Evolutionary conservation across 768 basidiomycete genomes (phyloP), one percentile per base, ranked within the genome.

Genomic region (Xerocomellus chrysenteron): DNA sequence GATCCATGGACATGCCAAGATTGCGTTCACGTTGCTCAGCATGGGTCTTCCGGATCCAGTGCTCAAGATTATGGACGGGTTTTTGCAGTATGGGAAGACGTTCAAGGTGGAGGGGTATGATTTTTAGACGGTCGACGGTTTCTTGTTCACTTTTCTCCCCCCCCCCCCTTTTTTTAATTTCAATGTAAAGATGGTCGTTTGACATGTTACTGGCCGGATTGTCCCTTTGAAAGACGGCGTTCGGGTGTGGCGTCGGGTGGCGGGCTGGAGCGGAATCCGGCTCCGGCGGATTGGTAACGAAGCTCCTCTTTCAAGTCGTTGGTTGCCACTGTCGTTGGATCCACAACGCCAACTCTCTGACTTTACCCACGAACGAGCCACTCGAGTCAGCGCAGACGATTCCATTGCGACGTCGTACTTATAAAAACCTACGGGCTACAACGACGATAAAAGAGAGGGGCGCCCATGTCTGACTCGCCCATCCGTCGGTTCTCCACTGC

Each of bases 11-110:
- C 90, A 94, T 63, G 89, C 86, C 58, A 98, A 98, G 76, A 94
- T 98, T 58, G 84, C 87, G 50, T 97, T 92, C 69, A 95, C 95
- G 8, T 74, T 99, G 28, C 74, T 97, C 52, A 96, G 94, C 68
- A 95, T 97, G 91, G 91, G 92, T 3, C 78, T 98, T 9, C 95
- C 95, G 1, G 90, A 93, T 2, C 81, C 89, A 9, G 89, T 97
- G 54, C 77, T 90, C 64, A 94, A 91, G 75, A 90, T 97, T 62
- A 94, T 98, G 92, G 87, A 94, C 60, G 86, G 88, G 58, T 94
- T 93, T 70, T 75, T 96, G 69, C 83, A 87, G 63, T 96, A 95
- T 72, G 95, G 92, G 14, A 85, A 84, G 71, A 79, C 76, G 51
- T 97, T 98, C 78, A 88, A 88, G 68, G 88, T 95, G 39, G 92